These are phyloP conservation scores for Aspergillus saccharolyticus DNA, from an alignment of 495 filamentous ascomycete species.

Conservation along the genomic window DNA sequence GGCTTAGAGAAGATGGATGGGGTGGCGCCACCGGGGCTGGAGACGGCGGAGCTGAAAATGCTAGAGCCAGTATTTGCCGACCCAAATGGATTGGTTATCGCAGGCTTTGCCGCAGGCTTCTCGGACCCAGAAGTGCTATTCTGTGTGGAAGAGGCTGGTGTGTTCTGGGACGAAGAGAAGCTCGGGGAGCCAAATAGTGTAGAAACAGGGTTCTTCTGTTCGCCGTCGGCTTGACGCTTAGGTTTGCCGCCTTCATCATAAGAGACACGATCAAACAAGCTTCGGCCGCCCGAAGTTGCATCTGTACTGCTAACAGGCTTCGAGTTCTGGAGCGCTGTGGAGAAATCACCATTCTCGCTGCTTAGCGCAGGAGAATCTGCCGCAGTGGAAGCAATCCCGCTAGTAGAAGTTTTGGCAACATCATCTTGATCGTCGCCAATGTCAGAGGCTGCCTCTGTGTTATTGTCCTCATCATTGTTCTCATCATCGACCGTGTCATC, in stretches of 20 bases:
- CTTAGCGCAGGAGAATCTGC: slow-evolving; percentile 20
- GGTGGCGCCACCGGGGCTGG: slow-evolving; percentile 17
- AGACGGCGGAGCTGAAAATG: slow-evolving; percentile 16
- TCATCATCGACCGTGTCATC: slow-evolving; percentile 37
- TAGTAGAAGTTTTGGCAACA: slow-evolving; percentile 16
- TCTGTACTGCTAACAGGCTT: not conserved
- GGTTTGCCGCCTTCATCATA: slow-evolving; percentile 45
- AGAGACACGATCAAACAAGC: slow-evolving; percentile 55
- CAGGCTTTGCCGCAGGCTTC: slow-evolving; percentile 13
- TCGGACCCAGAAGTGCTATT: slow-evolving; percentile 13
- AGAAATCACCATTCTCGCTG: slow-evolving; percentile 23
- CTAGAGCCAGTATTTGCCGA: slow-evolving; percentile 9
- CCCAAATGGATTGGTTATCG: slow-evolving; percentile 27
- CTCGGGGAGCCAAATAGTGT: slow-evolving; percentile 22
- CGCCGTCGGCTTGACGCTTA: slow-evolving; percentile 34
- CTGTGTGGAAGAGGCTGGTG: slow-evolving; percentile 24
- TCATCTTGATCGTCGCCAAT: slow-evolving; percentile 22
- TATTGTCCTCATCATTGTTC: slow-evolving; percentile 45
- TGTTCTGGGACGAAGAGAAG: slow-evolving; percentile 23
- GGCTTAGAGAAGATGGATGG: slow-evolving; percentile 24
- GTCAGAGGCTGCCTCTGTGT: slow-evolving; percentile 33
- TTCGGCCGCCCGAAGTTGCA: slow-evolving; percentile 30
- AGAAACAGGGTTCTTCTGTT: slow-evolving; percentile 18
- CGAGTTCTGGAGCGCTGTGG: slow-evolving; percentile 29
- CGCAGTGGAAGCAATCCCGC: slow-evolving; percentile 13